These are phyloP conservation scores for Mycena indigotica DNA, from an alignment of 768 basidiomycete species.

Conservation along the genomic window DNA sequence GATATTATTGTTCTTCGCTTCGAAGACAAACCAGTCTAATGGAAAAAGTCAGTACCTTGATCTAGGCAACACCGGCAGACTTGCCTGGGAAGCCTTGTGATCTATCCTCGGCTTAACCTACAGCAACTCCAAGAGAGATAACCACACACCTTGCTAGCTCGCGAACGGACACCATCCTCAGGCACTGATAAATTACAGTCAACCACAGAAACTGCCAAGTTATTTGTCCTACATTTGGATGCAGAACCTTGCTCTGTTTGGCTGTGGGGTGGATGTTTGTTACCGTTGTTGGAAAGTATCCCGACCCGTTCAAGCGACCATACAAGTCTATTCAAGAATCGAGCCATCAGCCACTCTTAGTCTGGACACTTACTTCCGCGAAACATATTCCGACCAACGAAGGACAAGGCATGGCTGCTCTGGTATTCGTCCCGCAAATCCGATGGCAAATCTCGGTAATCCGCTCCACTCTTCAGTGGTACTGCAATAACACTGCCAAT, in stretches of 20 bases:
- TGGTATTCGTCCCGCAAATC: conserved; percentile 60
- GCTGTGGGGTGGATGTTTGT: conserved; percentile 80
- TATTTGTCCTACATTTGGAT: conserved; percentile 60
- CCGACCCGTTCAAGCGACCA: conserved; percentile 57
- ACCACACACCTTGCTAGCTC: conserved; percentile 56
- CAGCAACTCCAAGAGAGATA: not conserved
- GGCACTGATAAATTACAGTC: conserved; percentile 47
- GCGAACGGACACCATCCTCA: conserved; percentile 71
- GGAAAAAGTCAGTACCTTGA: not conserved
- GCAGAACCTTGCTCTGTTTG: conserved; percentile 71
- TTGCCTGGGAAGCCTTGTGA: conserved; percentile 72
- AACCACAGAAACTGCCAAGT: not conserved
- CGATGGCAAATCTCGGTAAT: conserved; percentile 56
- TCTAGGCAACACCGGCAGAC: not conserved
- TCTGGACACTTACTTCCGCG: conserved; percentile 42
- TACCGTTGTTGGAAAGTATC: conserved; percentile 72
- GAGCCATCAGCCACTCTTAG: not conserved
- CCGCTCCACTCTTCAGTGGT: conserved; percentile 58
- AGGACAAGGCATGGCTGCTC: conserved; percentile 58
- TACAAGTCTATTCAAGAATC: conserved; percentile 40
- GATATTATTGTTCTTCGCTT: conserved; percentile 52
- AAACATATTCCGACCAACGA: conserved; percentile 54
- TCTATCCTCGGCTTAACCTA: not conserved
- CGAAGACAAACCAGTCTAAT: conserved; percentile 64
- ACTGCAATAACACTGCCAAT: conserved; percentile 57